These are phyloP conservation scores for Saccharomycopsis sp. DNA, from an alignment of 805 yeast genomes.

Conservation along the genomic window DNA sequence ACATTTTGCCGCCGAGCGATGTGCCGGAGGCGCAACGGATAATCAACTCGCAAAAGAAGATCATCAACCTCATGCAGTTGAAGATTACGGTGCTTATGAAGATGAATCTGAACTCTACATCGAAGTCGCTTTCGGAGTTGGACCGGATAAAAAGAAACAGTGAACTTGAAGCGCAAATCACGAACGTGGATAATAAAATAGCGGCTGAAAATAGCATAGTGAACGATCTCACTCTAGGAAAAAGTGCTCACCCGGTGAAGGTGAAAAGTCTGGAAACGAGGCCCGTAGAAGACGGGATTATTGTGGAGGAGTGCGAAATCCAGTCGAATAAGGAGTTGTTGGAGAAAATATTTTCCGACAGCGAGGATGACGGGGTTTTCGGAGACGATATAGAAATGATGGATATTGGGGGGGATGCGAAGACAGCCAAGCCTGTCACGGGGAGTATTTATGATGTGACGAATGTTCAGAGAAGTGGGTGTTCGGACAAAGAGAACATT, in stretches of 20 bases:
- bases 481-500: neutral
- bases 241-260: neutral
- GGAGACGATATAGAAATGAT: neutral
- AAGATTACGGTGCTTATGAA: slow-evolving; percentile 9
- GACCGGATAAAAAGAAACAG: slow-evolving; percentile 11
- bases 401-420: neutral
- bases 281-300: neutral
- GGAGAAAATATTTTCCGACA: neutral
- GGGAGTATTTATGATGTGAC: neutral
- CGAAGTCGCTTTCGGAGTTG: slow-evolving; percentile 18
- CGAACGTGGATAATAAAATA: slow-evolving; percentile 3
- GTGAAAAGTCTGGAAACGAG: too few relatives aligned
- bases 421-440: neutral
- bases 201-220: neutral
- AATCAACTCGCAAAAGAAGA: slow-evolving; percentile 1
- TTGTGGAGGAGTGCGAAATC: neutral
- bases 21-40: neutral
- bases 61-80: slow-evolving; percentile 10
- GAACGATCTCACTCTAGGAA: neutral
- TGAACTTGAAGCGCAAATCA: slow-evolving; percentile 1
- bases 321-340: neutral
- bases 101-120: slow-evolving; percentile 12
- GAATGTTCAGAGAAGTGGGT: too few relatives aligned
- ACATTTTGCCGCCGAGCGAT: neutral
- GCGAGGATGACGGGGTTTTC: neutral